Evolutionary conservation across 2,329 filamentous ascomycete species (phyloP).

Genomic region (Tolypocladium tundrense): DNA sequence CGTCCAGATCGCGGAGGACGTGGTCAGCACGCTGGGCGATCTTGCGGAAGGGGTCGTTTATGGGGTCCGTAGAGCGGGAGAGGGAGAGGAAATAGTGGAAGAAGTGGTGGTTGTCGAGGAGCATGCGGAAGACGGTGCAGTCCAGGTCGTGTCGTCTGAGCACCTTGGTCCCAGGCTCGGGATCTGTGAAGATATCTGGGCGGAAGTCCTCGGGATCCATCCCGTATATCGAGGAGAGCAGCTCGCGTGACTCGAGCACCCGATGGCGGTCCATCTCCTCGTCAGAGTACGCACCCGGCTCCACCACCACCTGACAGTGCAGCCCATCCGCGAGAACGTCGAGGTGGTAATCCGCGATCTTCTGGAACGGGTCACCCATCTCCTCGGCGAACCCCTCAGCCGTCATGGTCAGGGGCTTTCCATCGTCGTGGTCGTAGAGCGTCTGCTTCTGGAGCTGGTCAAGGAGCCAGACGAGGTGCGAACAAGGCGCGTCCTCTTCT

Average conservation of each 20-base stretch:
- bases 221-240: conserved; percentile 36
- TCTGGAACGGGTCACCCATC: conserved; percentile 36
- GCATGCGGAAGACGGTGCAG: conserved; percentile 40
- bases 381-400: conserved; percentile 32
- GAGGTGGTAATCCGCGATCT: conserved; percentile 40
- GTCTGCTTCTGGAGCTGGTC: conserved; percentile 41
- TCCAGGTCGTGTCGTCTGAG: conserved; percentile 36
- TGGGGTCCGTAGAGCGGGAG: conserved; percentile 31
- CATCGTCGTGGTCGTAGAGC: conserved; percentile 26
- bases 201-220: conserved; percentile 30
- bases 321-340: conserved; percentile 40
- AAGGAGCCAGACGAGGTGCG: conserved; percentile 44
- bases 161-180: conserved; percentile 19
- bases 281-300: conserved; percentile 18
- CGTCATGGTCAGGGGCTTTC: conserved; percentile 30
- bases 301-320: conserved; percentile 34
- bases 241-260: conserved; percentile 38
- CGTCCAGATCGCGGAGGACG: conserved; percentile 34
- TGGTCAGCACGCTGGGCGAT: conserved; percentile 36
- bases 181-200: conserved; percentile 31
- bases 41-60: conserved; percentile 36
- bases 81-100: conserved; percentile 41
- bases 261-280: conserved; percentile 24
- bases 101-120: conserved; percentile 43
- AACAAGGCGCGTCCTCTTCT: conserved; percentile 28